A percentile compares a stretch with the other conserved stretches of the same genome.
phyloP scores from a whole-genome alignment of 768 basidiomycete genomes.

The Porpolomopsis calyptriformis region DNA sequence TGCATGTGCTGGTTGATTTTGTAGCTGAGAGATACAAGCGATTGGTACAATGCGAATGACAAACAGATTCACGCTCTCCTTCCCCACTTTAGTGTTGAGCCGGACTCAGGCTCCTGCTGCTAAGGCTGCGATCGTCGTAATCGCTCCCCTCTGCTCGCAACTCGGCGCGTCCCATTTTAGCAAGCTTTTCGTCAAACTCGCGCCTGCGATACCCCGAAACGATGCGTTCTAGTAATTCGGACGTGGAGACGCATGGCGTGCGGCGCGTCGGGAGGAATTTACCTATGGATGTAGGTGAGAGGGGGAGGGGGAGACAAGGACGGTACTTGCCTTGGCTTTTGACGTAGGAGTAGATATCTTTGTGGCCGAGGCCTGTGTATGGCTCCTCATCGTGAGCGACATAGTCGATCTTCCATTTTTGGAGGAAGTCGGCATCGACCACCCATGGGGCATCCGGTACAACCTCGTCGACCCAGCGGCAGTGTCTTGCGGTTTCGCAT shows the following conservation, averaged over 20 bases:
- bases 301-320: neutral
- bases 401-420: conserved; percentile 86
- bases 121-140: conserved; percentile 30
- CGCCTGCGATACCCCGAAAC: conserved; percentile 77
- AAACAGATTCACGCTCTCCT: no score
- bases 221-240: conserved; percentile 84
- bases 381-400: conserved; percentile 94
- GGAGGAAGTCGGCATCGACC: conserved; percentile 69
- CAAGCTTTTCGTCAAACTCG: conserved; percentile 81
- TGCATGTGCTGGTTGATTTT: no score
- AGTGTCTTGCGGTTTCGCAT: conserved; percentile 87
- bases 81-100: no score
- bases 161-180: conserved; percentile 75
- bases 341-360: conserved; percentile 76
- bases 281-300: conserved; percentile 44
- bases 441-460: conserved; percentile 88
- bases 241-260: conserved; percentile 91
- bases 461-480: conserved; percentile 94
- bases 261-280: conserved; percentile 93
- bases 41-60: no score
- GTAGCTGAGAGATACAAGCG: no score
- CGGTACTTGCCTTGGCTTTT: conserved; percentile 62
- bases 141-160: conserved; percentile 56
- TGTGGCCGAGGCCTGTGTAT: conserved; percentile 65
- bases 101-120: conserved; percentile 25